phyloP scores from a whole-genome alignment of 208 protist species.

The Endotrypanum monterogeii region DNA sequence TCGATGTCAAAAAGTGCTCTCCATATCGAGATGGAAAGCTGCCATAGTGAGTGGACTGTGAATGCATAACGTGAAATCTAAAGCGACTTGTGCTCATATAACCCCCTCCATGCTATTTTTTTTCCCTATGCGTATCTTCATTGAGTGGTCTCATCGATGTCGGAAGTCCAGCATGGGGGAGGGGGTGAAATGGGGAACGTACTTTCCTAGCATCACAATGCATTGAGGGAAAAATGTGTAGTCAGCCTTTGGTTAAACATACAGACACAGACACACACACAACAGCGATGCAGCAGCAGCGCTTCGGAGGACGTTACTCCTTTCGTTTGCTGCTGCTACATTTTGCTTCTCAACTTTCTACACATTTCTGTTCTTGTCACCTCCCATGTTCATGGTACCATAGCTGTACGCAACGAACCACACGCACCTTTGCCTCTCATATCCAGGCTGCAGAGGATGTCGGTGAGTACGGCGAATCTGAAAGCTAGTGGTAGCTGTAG shows the following conservation, averaged over 20 bases:
- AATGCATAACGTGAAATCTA: background rate
- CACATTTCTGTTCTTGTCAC: background rate
- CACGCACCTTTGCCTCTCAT: background rate
- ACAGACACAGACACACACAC: too few species aligned
- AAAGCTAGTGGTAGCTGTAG: constrained; percentile 8
- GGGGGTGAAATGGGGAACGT: background rate
- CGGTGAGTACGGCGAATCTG: constrained; percentile 1
- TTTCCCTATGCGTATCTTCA: background rate
- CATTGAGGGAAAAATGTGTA: too few species aligned
- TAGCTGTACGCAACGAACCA: background rate
- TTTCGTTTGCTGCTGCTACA: background rate
- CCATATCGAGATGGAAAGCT: background rate
- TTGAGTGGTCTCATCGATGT: background rate
- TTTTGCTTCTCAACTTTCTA: background rate
- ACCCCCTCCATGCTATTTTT: background rate
- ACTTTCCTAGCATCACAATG: background rate
- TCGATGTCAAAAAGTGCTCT: background rate
- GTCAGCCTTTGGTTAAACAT: background rate
- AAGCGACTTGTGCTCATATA: background rate
- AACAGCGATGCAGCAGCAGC: background rate
- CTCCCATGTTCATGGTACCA: background rate
- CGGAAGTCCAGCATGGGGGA: background rate
- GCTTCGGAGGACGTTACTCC: background rate
- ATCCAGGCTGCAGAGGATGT: background rate
- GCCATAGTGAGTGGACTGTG: background rate